Evolutionary conservation across 1,284 basidiomycete genomes (phyloP), one percentile per base, ranked within the genome.

Genomic region (Puccinia novopanici): DNA sequence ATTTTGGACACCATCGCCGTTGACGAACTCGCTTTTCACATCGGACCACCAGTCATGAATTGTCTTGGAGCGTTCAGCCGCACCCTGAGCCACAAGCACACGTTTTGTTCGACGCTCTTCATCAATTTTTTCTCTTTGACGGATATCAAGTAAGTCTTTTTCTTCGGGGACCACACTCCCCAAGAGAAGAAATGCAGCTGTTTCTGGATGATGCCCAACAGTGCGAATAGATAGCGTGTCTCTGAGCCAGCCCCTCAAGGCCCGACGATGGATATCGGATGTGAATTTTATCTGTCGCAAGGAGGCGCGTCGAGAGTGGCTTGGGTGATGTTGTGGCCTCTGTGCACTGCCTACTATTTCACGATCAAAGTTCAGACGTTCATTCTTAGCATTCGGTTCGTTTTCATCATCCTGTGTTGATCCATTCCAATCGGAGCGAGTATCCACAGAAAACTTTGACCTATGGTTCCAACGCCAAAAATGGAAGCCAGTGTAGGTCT

Each of bases 191-290:
- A 84, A 84, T 9, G 82, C 82, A 0, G 83, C 83, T 34, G 83
- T 83, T 59, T 84, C 82, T 70, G 80, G 78, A 81, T 82, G 81
- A 75, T 84, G 83, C 17, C 83, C 83, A 30, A 82, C 81, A 2
- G 79, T 81, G 2, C 83, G 71, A 4, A 84, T 75, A 4, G 82
- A 80, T 24, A 84, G 68, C 15, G 82, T 81, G 57, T 84, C 83
- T 10, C 82, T 68, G 34, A 84, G 78, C 83, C 83, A 84, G 15
- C 74, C 77, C 27, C 83, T 45, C 45, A 84, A 63, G 0, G 83
- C 83, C 9, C 83, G 81, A 0, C 83, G 68, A 4, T 81, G 81
- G 27, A 80, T 75, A 61, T 84, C 83, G n/a, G 81, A 73, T 22
- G 80, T 61, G 57, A 80, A 82, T 80, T 81, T 80, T 67, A 78